Evolutionary conservation across 495 filamentous ascomycete genomes (phyloP), one percentile per base, ranked within the genome.

Genomic region (Penicillium canescens): DNA sequence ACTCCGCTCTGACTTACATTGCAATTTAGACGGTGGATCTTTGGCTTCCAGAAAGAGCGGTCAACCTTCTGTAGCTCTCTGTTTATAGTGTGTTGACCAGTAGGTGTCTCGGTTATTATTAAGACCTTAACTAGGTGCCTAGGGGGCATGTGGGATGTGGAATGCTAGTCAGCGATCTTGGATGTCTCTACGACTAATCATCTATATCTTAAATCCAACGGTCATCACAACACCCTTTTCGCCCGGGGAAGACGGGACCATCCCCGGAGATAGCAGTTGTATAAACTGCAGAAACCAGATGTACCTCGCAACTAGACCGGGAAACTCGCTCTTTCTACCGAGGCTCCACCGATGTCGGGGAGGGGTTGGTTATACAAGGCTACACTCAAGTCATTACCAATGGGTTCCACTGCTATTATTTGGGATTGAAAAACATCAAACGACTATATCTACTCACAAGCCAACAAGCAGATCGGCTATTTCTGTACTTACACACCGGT

Each of bases 1-100:
- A 7, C 43, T 46, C 43, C 45, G 7, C 34, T 18, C 41, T 50
- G 38, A 42, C 47, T 21, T 50, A 33, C 49, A 42, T 51, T 26
- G 20, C 8, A 34, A 50, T 28, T 28, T 50, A 20, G 33, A 20
- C 33, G 16, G 21, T 48, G 45, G 45, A 28, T 9, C 20, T 37
- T 48, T 6, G 12, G 21, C 21, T 39, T 41, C 35, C 24, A 49
- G 35, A 49, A 33, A 26, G 33, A 45, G 37, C 23, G 14, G 36
- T 40, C 35, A 26, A 35, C 46, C 24, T 42, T 26, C 38, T 47
- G n/a, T 48, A 31, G 8, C 1, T 31, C 23, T 18, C 18, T 18
- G 18, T 46, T 21, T 18, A 45, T 33, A 10, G 31, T 36, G 11
- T 45, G n/a, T 45, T 12, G 6, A 10, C 11, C 24, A 31, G 10